Percentiles rank a stretch among this genome's conserved stretches.
Conservation (phyloP, 2,329 filamentous ascomycete genomes). For the Fusarium torreyae region DNA sequence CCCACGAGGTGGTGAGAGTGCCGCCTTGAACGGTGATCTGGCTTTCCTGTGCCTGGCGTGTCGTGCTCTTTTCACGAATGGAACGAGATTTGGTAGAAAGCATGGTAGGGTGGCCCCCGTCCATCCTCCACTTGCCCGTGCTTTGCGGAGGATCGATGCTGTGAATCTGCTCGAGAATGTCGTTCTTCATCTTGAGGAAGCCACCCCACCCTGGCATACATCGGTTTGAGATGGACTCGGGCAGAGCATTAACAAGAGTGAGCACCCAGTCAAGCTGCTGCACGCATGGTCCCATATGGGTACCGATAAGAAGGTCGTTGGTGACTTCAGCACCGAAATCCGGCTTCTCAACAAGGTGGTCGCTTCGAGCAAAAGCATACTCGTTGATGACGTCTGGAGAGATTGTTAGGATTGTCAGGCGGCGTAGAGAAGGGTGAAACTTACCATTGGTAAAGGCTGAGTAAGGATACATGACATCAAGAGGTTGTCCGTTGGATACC, state of each 20-base stretch:
- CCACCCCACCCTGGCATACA: constrained; percentile 56
- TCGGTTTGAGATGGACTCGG: constrained; percentile 55
- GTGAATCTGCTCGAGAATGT: constrained; percentile 55
- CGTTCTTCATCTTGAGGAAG: constrained; percentile 58
- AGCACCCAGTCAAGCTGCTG: constrained; percentile 57
- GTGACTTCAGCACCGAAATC: constrained; percentile 57
- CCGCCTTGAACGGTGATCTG: constrained; percentile 58
- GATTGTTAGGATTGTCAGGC: background rate
- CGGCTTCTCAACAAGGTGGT: constrained; percentile 54
- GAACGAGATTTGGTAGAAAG: constrained; percentile 55
- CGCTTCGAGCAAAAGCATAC: constrained; percentile 57
- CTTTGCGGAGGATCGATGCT: constrained; percentile 55
- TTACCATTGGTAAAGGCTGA: constrained; percentile 58
- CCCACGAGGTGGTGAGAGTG: constrained; percentile 59
- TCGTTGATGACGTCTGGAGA: constrained; percentile 58
- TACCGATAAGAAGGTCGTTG: constrained; percentile 56
- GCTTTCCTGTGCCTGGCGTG: constrained; percentile 57
- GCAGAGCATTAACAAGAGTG: constrained; percentile 54
- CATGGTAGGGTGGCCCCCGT: constrained; percentile 55
- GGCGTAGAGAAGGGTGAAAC: background rate
- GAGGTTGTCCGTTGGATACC: constrained; percentile 46
- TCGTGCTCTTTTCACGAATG: constrained; percentile 53
- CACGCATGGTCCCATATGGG: constrained; percentile 56
- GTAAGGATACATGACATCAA: constrained; percentile 57
- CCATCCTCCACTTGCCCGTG: constrained; percentile 54